Evolutionary conservation across 73 alveolate species (phyloP), one percentile per base, ranked within the genome.

Genomic region (Paramecium caudatum): DNA sequence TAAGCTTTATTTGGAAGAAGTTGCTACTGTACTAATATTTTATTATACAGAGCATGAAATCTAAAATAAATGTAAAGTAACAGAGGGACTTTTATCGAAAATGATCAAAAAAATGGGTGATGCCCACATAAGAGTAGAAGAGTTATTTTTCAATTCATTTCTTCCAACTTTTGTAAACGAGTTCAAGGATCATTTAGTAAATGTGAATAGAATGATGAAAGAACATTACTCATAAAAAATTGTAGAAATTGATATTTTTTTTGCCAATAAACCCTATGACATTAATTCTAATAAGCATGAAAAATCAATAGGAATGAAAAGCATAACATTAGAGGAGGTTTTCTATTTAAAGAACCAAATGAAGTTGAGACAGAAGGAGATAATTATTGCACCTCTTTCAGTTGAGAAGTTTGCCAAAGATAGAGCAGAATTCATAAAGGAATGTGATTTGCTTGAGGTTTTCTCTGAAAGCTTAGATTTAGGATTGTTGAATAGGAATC

Each of bases 151-250:
- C 23, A 55, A 23, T 55, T 55, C 23, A 55, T 55, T 55, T 23
- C 10, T 55, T 1, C 80, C 80, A 19, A 55, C 80, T 7, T 55
- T 55, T 55, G 80, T 55, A 0, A 55, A 55, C 30, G 80, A 55
- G 30, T 55, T 12, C 30, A 27, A 55, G 30, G 80, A 55, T 55
- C 80, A 55, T 55, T 10, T 55, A 23, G 30, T 55, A 2, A 55
- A 55, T 55, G 80, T 55, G 8, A 55, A 55, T 23, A 55, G 80
- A 55, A 55, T 55, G 80, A 19, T 55, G 80, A 55, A 55, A 23
- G 80, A 55, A 55, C 80, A 55, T 23, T 55, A 27, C n/a, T 8
- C 23, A 55, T 55, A 55, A 10, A 55, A 55, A 9, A 55, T 55
- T 27, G 12, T 55, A 4, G 80, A 55, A 27, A 55, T 55, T 23